These are phyloP conservation scores for Ophiocordyceps unilateralis DNA, from an alignment of 2,329 filamentous ascomycete species.

Conservation along the genomic window DNA sequence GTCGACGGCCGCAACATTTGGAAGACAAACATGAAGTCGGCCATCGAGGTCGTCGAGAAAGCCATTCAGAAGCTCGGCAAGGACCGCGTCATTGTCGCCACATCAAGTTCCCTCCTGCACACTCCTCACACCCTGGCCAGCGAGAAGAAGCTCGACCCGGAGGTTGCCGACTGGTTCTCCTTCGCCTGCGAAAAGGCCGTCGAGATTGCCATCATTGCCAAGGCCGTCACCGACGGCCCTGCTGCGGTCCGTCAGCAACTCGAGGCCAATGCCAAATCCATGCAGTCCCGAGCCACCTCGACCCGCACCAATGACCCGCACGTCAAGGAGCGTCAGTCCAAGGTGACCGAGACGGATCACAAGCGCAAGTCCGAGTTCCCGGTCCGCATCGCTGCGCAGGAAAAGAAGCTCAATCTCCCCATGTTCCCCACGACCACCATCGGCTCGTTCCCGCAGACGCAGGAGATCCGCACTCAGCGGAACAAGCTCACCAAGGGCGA, in stretches of 20 bases:
- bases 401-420: slow-evolving; percentile 82
- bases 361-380: slow-evolving; percentile 86
- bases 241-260: slow-evolving; percentile 74
- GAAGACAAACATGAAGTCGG: slow-evolving; percentile 98
- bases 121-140: slow-evolving; percentile 93
- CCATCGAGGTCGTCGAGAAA: slow-evolving; percentile 77
- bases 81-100: slow-evolving; percentile 92
- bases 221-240: slow-evolving; percentile 88
- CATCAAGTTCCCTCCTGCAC: slow-evolving; percentile 94
- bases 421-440: slow-evolving; percentile 99
- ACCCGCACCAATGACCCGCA: slow-evolving; percentile 91
- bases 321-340: slow-evolving; percentile 91
- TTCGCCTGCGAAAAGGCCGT: slow-evolving; percentile 90
- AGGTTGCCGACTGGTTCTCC: slow-evolving; percentile 96
- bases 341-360: slow-evolving; percentile 72
- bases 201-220: slow-evolving; percentile 85
- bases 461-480: slow-evolving; percentile 90
- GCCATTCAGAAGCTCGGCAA: slow-evolving; percentile 91
- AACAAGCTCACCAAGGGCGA: slow-evolving; percentile 99
- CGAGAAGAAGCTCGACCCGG: slow-evolving; percentile 94
- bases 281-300: slow-evolving; percentile 79
- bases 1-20: slow-evolving; percentile 99
- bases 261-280: slow-evolving; percentile 91
- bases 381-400: slow-evolving; percentile 69
- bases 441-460: slow-evolving; percentile 97